Evolutionary conservation across 2,329 filamentous ascomycete genomes (phyloP).

Genomic region (Zymoseptoria ardabiliae): DNA sequence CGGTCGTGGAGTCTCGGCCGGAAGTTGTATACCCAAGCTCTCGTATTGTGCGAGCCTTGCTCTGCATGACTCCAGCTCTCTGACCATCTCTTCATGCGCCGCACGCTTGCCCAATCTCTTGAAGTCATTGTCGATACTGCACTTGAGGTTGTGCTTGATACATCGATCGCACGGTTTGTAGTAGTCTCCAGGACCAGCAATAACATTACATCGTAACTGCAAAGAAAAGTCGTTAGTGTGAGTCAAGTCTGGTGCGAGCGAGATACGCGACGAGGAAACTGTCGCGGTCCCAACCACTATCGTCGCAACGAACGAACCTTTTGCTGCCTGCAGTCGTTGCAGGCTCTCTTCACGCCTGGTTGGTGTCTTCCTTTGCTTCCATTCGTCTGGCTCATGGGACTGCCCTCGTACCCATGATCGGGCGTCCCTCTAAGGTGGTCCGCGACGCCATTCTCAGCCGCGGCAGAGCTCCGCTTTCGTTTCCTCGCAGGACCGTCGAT

Average conservation of each 20-base stretch:
- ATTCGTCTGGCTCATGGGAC: conserved; percentile 10
- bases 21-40: conserved; percentile 24
- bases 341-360: conserved; percentile 63
- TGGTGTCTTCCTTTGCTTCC: conserved; percentile 24
- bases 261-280: neutral
- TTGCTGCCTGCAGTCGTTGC: conserved; percentile 79
- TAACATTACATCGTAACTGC: conserved; percentile 74
- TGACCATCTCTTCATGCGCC: conserved; percentile 80
- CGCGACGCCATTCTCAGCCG: conserved; percentile 3
- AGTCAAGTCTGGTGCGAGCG: neutral
- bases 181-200: conserved; percentile 56
- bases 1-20: conserved; percentile 14
- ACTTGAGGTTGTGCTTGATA: conserved; percentile 69
- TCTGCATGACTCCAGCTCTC: conserved; percentile 60
- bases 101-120: conserved; percentile 76
- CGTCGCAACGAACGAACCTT: conserved; percentile 50
- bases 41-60: conserved; percentile 25
- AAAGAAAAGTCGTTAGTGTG: conserved; percentile 1
- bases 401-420: conserved; percentile 10
- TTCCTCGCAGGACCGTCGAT: conserved; percentile 10
- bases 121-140: conserved; percentile 83
- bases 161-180: conserved; percentile 72
- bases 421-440: conserved; percentile 10
- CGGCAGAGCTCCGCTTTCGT: conserved; percentile 15
- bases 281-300: neutral